Evolutionary conservation across 257 asterid genomes (phyloP), one percentile per base, ranked within the genome.

Genomic region (Avicennia marina): DNA sequence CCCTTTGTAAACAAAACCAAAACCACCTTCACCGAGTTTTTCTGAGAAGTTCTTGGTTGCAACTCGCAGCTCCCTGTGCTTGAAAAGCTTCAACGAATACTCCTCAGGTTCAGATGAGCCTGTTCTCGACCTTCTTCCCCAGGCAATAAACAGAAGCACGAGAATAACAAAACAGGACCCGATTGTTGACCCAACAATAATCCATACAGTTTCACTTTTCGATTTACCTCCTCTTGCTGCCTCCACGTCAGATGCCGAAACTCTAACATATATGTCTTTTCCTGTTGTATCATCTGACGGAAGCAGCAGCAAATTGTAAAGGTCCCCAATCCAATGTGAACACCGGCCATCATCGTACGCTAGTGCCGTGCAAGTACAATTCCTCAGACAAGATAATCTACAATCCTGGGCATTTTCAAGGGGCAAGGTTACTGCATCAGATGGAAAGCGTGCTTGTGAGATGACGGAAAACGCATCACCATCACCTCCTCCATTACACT

Each of bases 1-100:
- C 48, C 83, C 87, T 57, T 66, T 76, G 58, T 71, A 80, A 51
- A 80, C 81, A 42, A 69, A 74, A 34, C 87, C 87, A 44, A 80
- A 80, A 29, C 83, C 81, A 51, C 87, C 87, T 15, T 75, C 77
- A 6, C 83, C 83, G 17, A 80, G 65, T 51, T 74, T 80, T 7
- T 71, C 75, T 1, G 83, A 77, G 53, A 80, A 80, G 12, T 76
- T 76, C 48, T 65, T 80, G 33, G 83, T 80, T 0, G 76, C 79
- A 19, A 52, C 44, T 51, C 72, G 75, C 70, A 80, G 65, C 20
- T 74, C 79, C 21, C 49, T 62, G 64, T 70, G 65, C 11, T 57
- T 36, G 52, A 74, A 80, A 29, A 76, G 73, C 54, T 69, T 57
- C 53, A 74, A 47, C 2, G 84, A 74, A 29, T 77, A 78, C 45